Conservation (phyloP, 2,329 filamentous ascomycete species). For the Sporothrix pallida region DNA sequence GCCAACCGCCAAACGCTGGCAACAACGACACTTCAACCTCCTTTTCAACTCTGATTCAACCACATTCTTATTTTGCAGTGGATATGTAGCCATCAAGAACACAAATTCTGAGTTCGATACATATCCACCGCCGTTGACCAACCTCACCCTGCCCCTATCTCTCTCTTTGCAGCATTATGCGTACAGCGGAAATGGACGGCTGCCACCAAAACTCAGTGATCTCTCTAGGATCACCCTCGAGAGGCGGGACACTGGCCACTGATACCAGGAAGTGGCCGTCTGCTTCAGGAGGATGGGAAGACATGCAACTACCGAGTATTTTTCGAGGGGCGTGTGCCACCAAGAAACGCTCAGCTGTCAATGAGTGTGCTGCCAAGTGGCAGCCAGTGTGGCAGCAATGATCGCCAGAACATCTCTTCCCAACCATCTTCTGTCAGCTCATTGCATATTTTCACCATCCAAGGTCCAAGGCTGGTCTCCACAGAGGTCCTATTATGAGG, state of each 20-base stretch:
- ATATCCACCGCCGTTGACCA: background rate
- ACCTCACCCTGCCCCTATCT: background rate
- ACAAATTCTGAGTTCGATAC: too few species aligned
- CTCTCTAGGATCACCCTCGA: too few species aligned
- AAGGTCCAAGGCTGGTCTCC: background rate
- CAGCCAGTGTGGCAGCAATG: background rate
- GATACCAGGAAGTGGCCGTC: background rate
- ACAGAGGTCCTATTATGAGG: slow-evolving; percentile 26
- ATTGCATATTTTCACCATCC: background rate
- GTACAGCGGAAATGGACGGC: background rate
- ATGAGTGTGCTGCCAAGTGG: background rate
- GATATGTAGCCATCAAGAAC: too few species aligned
- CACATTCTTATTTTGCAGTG: background rate
- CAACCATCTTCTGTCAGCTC: background rate
- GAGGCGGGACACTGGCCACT: background rate
- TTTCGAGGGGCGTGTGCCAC: background rate
- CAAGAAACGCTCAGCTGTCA: background rate
- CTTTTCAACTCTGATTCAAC: background rate
- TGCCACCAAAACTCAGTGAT: too few species aligned
- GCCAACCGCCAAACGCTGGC: slow-evolving; percentile 20
- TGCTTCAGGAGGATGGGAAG: background rate
- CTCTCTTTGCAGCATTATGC: background rate
- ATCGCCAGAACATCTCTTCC: too few species aligned
- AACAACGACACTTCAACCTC: background rate
- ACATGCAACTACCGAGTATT: slow-evolving; percentile 20